Evolutionary conservation across 345 rosid species (phyloP).

Genomic region (Raphanus raphanistrum): DNA sequence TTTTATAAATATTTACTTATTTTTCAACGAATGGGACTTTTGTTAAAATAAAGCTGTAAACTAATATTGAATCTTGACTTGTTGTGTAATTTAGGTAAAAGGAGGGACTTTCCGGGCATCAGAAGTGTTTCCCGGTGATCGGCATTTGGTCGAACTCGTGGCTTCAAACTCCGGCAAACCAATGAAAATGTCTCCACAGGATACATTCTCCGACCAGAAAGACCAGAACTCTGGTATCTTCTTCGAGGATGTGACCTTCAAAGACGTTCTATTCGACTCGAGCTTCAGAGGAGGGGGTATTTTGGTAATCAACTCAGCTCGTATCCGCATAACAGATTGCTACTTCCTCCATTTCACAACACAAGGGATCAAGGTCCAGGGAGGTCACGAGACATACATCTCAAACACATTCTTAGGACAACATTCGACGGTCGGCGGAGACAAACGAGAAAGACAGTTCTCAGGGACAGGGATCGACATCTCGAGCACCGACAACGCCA

Average conservation of each 20-base stretch:
- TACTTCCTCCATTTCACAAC: conserved; percentile 70
- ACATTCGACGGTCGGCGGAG: conserved; percentile 59
- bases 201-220: conserved; percentile 20
- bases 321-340: conserved; percentile 54
- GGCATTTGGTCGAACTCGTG: conserved; percentile 57
- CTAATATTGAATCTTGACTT: neutral
- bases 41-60: neutral
- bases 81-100: conserved; percentile 44
- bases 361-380: conserved; percentile 55
- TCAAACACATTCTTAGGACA: conserved; percentile 62
- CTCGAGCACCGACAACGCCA: conserved; percentile 58
- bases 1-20: neutral
- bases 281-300: conserved; percentile 62
- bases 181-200: conserved; percentile 9
- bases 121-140: conserved; percentile 53
- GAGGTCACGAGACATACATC: conserved; percentile 72
- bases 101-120: conserved; percentile 75
- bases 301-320: conserved; percentile 49
- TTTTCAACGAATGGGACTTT: neutral
- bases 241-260: conserved; percentile 62
- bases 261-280: conserved; percentile 68
- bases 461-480: conserved; percentile 69
- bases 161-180: conserved; percentile 27
- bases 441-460: conserved; percentile 47
- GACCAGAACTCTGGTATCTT: conserved; percentile 30